phyloP scores from a whole-genome alignment of 176 grass and related monocot species.

The Pontederia paniculata region DNA sequence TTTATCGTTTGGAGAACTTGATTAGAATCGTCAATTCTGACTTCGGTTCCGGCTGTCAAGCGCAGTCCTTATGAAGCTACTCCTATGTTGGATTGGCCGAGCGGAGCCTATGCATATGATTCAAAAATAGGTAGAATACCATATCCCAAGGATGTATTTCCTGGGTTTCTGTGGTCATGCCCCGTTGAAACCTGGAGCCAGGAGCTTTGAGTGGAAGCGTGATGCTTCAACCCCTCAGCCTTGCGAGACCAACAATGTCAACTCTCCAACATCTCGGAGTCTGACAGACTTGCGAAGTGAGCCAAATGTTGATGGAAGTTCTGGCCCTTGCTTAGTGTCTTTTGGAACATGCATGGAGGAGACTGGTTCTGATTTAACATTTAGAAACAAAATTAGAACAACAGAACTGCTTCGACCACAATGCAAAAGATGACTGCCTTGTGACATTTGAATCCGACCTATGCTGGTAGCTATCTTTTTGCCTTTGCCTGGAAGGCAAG shows the following conservation, averaged over 20 bases:
- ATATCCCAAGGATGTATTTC: conserved; percentile 47
- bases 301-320: conserved; percentile 4
- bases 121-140: conserved; percentile 43
- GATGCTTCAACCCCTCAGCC: conserved; percentile 34
- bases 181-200: conserved; percentile 58
- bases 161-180: conserved; percentile 38
- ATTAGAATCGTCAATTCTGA: no score
- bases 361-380: not conserved
- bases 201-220: conserved; percentile 94
- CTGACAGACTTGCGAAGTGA: conserved; percentile 14
- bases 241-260: conserved; percentile 11
- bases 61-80: conserved; percentile 77
- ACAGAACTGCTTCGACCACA: no score
- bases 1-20: no score
- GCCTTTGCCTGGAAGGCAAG: not conserved
- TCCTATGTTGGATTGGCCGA: conserved; percentile 60
- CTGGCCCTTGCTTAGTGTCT: conserved; percentile 2
- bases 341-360: not conserved
- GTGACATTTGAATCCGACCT: not conserved
- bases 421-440: not conserved
- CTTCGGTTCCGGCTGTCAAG: conserved; percentile 48
- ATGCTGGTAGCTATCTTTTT: not conserved
- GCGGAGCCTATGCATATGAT: conserved; percentile 37
- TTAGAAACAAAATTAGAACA: not conserved
- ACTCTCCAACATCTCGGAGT: conserved; percentile 12